Percentiles rank a stretch among this genome's conserved stretches.
phyloP scores from a whole-genome alignment of 306 rosid species.

The Rosa rugosa region DNA sequence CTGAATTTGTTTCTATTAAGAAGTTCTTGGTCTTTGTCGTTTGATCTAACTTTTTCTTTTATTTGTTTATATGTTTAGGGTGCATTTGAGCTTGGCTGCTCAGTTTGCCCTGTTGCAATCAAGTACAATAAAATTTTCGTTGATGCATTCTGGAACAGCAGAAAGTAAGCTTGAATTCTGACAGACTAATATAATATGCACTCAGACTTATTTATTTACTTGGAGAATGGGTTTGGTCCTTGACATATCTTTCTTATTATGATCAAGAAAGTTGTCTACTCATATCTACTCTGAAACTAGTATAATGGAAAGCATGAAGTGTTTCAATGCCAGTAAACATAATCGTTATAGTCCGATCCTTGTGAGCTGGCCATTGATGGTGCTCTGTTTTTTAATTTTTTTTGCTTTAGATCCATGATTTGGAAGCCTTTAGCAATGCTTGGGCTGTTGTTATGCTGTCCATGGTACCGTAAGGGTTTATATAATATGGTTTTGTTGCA shows the following conservation, averaged over 20 bases:
- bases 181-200: conserved; percentile 8
- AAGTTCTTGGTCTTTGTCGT: conserved; percentile 8
- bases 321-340: background rate
- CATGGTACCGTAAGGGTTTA: background rate
- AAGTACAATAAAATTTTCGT: conserved; percentile 97
- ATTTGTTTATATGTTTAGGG: conserved; percentile 53
- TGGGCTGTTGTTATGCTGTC: background rate
- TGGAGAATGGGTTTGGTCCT: conserved; percentile 7
- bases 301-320: background rate
- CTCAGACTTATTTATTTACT: background rate
- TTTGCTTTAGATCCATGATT: background rate
- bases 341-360: background rate
- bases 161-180: conserved; percentile 64
- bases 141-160: conserved; percentile 98
- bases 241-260: background rate
- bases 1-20: conserved; percentile 1
- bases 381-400: background rate
- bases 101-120: conserved; percentile 93
- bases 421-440: conserved; percentile 1
- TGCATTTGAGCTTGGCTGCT: conserved; percentile 95
- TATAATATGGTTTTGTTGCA: conserved; percentile 34
- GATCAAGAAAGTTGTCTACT: background rate
- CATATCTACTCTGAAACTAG: background rate
- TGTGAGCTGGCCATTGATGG: background rate
- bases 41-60: conserved; percentile 13